Evolutionary conservation across 2,329 filamentous ascomycete genomes (phyloP).

Genomic region (Ascochyta rabiei): DNA sequence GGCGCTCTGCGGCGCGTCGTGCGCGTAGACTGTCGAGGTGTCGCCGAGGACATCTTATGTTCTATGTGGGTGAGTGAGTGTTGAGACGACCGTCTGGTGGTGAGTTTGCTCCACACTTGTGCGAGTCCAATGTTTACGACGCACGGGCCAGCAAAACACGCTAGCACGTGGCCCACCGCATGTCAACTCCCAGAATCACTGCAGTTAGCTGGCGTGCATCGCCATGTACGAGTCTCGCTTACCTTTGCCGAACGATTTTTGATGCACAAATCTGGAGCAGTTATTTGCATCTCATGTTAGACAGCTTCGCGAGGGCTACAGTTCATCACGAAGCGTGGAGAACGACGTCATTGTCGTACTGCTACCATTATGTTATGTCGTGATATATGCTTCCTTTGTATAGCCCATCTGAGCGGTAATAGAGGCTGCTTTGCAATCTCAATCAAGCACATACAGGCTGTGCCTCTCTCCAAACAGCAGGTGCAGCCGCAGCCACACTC

Average conservation of each 20-base stretch:
- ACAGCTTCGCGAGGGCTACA: too few species aligned
- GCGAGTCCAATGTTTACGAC: constrained; percentile 12
- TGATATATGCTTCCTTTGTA: too few species aligned
- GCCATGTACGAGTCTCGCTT: not conserved
- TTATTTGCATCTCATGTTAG: not conserved
- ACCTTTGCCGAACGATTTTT: not conserved
- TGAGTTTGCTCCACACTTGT: constrained; percentile 16
- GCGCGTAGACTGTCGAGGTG: constrained; percentile 62
- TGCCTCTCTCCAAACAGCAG: not conserved
- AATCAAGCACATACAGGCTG: not conserved
- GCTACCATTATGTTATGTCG: not conserved
- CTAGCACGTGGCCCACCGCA: constrained; percentile 23
- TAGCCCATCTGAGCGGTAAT: too few species aligned
- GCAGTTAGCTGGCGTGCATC: not conserved
- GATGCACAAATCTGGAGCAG: not conserved
- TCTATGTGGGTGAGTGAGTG: constrained; percentile 22
- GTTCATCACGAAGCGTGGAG: not conserved
- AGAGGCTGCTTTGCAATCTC: too few species aligned
- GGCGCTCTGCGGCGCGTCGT: constrained; percentile 69
- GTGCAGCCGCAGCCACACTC: not conserved
- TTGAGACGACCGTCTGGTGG: constrained; percentile 6
- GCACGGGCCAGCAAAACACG: constrained; percentile 28
- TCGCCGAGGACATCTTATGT: constrained; percentile 47
- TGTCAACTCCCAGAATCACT: not conserved
- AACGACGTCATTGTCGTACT: not conserved